Evolutionary conservation across 768 basidiomycete species (phyloP).

Genomic region (Naematelia aurantialba): DNA sequence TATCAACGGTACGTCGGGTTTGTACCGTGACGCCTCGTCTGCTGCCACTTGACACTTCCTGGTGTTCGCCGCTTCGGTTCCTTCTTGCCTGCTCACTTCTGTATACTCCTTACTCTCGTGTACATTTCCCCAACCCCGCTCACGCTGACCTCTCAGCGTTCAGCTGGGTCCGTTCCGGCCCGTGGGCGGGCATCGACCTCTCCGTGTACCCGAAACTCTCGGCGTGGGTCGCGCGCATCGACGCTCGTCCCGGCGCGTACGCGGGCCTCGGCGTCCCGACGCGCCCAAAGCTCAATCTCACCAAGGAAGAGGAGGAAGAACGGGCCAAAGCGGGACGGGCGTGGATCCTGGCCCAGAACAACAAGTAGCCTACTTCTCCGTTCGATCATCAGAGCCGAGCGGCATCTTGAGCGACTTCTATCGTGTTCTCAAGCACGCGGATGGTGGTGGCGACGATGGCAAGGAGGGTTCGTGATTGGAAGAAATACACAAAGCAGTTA

Average conservation of each 20-base stretch:
- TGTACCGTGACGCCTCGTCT: neutral
- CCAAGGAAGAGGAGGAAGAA: conserved; percentile 47
- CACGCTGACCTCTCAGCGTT: too few species aligned
- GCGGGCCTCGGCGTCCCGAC: conserved; percentile 49
- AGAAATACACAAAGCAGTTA: too few species aligned
- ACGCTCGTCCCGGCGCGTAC: conserved; percentile 49
- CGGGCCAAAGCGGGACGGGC: conserved; percentile 34
- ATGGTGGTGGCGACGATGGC: too few species aligned
- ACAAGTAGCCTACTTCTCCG: neutral
- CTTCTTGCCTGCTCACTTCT: neutral
- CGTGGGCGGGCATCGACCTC: conserved; percentile 58
- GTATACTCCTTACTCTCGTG: neutral
- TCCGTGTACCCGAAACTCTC: conserved; percentile 65
- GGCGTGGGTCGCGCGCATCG: conserved; percentile 55
- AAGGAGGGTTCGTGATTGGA: too few species aligned
- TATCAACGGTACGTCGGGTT: conserved; percentile 41
- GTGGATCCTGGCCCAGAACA: conserved; percentile 35
- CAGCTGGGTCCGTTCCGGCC: conserved; percentile 58
- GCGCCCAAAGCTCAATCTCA: conserved; percentile 19
- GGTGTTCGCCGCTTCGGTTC: neutral
- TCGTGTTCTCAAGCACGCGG: too few species aligned
- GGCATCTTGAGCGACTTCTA: too few species aligned
- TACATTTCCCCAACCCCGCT: neutral
- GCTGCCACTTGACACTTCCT: neutral
- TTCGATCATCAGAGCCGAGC: too few species aligned